Evolutionary conservation across 1,139 yeast species (phyloP).

Genomic region (Candida sojae): DNA sequence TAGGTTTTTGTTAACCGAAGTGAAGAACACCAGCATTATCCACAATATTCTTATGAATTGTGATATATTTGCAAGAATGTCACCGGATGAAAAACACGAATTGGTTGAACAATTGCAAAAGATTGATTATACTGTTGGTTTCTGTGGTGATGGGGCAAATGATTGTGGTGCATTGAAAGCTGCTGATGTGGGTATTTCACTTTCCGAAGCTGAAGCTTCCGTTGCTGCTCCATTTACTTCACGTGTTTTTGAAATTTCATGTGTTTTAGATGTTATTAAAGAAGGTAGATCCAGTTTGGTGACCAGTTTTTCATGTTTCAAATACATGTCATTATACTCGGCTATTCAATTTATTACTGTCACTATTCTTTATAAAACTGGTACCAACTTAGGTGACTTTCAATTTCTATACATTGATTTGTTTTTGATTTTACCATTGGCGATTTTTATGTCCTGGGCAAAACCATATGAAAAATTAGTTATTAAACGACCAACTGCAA

Average conservation of each 20-base stretch:
- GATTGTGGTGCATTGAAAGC: conserved; percentile 98
- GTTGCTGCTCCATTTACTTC: conserved; percentile 99
- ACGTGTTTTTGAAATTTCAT: conserved; percentile 82
- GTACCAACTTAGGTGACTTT: conserved; percentile 95
- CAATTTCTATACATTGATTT: conserved; percentile 94
- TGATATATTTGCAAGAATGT: conserved; percentile 91
- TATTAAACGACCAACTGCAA: conserved; percentile 87
- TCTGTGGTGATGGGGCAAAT: conserved; percentile 97
- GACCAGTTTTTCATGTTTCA: conserved; percentile 94
- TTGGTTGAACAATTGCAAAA: conserved; percentile 83
- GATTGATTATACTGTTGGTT: conserved; percentile 89
- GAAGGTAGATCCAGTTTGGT: conserved; percentile 96
- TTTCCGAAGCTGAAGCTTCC: conserved; percentile 97
- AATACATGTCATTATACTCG: conserved; percentile 94
- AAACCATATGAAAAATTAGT: conserved; percentile 67
- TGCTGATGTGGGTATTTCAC: conserved; percentile 94
- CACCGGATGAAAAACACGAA: conserved; percentile 98
- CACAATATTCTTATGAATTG: conserved; percentile 72
- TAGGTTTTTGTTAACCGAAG: conserved; percentile 66
- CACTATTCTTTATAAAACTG: conserved; percentile 79
- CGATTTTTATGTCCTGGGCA: conserved; percentile 97
- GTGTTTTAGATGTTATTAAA: conserved; percentile 85
- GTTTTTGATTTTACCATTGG: conserved; percentile 86
- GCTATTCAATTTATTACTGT: conserved; percentile 94
- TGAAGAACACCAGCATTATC: conserved; percentile 39